A percentile compares a stretch with the other conserved stretches of the same genome.
phyloP scores from a whole-genome alignment of 768 basidiomycete species.

The Mycena crocata region DNA sequence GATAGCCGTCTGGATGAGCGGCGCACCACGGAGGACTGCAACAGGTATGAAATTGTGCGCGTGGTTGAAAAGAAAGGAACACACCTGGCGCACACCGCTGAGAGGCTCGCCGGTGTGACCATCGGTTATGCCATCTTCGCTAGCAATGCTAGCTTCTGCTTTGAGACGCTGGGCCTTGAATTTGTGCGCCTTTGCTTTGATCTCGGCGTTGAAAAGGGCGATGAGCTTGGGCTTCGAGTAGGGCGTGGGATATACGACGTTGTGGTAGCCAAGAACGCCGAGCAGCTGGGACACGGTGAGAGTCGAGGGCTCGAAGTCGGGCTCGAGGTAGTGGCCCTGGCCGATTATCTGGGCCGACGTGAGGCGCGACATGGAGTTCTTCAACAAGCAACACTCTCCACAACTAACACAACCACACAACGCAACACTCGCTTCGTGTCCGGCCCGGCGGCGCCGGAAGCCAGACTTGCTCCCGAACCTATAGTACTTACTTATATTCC shows the following conservation, averaged over 20 bases:
- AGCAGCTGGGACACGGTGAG: slow-evolving; percentile 87
- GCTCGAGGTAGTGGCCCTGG: slow-evolving; percentile 82
- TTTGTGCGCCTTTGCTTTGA: slow-evolving; percentile 68
- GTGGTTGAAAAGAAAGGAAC: slow-evolving; percentile 13
- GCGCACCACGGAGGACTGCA: slow-evolving; percentile 48
- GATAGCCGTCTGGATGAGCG: slow-evolving; percentile 77
- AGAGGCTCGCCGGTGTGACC: slow-evolving; percentile 84
- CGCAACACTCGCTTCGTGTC: too few relatives aligned
- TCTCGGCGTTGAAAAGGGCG: slow-evolving; percentile 80
- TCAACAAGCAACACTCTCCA: slow-evolving; percentile 2
- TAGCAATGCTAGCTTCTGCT: slow-evolving; percentile 77
- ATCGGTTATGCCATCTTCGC: slow-evolving; percentile 86
- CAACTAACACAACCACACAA: neutral
- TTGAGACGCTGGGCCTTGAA: slow-evolving; percentile 73
- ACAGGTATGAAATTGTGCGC: slow-evolving; percentile 22
- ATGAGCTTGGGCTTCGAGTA: slow-evolving; percentile 85
- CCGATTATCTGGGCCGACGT: slow-evolving; percentile 83
- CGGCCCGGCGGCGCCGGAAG: too few relatives aligned
- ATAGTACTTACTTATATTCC: too few relatives aligned
- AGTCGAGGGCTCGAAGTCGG: slow-evolving; percentile 77
- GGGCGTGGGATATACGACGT: slow-evolving; percentile 77
- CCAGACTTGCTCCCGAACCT: too few relatives aligned
- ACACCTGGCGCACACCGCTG: slow-evolving; percentile 59
- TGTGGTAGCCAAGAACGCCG: slow-evolving; percentile 82
- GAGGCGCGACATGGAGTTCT: slow-evolving; percentile 75